A percentile compares a stretch with the other conserved stretches of the same genome.
Conservation (phyloP, 108 stramenopile species). For the Cylindrotheca fusiformis region DNA sequence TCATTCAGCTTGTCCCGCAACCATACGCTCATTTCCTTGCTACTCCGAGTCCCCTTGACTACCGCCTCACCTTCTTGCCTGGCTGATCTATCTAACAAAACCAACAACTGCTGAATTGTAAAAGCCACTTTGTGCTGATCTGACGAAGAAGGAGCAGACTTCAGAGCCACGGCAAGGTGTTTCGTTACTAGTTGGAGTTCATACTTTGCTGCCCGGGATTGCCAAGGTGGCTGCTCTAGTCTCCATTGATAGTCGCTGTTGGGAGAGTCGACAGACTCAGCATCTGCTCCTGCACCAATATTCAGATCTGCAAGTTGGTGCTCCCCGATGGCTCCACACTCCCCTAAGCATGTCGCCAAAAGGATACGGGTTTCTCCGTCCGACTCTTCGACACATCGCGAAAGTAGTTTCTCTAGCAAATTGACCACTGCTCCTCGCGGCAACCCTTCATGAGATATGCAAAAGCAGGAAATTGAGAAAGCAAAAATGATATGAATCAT, state of each 20-base stretch:
- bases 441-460: conserved; percentile 6
- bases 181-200: conserved; percentile 72
- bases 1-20: conserved; percentile 57
- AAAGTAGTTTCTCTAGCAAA: conserved; percentile 61
- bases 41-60: background rate
- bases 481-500: no score
- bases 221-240: conserved; percentile 78
- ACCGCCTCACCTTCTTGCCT: conserved; percentile 9
- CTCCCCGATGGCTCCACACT: conserved; percentile 81
- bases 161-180: conserved; percentile 69
- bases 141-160: conserved; percentile 53
- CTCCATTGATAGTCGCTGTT: conserved; percentile 45
- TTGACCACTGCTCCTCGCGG: conserved; percentile 51
- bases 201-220: conserved; percentile 51
- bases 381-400: conserved; percentile 63
- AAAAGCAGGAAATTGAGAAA: no score
- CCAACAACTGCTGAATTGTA: conserved; percentile 80
- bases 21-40: conserved; percentile 56
- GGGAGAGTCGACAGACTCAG: conserved; percentile 26
- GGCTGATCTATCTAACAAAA: conserved; percentile 48
- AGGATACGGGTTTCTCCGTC: conserved; percentile 49
- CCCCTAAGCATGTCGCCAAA: conserved; percentile 74
- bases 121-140: conserved; percentile 86
- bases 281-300: conserved; percentile 14
- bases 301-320: conserved; percentile 50